Evolutionary conservation across 306 rosid species (phyloP), one percentile per base, ranked within the genome.

Genomic region (Dryas alaskensis): DNA sequence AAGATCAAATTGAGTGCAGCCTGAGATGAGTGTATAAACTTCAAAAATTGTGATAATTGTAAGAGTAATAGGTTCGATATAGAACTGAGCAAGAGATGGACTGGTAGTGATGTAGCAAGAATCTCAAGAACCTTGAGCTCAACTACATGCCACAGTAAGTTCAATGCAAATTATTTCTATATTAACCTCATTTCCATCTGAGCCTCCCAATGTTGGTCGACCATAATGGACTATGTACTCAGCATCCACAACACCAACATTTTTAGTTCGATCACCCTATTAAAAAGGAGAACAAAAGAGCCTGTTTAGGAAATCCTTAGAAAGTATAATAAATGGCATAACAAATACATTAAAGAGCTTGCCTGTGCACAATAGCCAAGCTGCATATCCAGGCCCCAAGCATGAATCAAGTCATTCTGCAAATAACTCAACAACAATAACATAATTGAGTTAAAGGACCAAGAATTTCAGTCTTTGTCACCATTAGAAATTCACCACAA

Each of bases 301-400:
- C 25, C 11, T 22, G 16, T 31, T 61, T 55, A 48, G 12, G 10
- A 70, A n/a, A 19, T 74, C 27, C 44, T 27, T 16, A 60, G 55
- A 27, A 49, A 16, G 25, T 31, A 10, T 44, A 58, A 53, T 47
- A 68, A 25, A 52, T n/a, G 19, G 47, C 17, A 61, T 5, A 53
- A 57, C 22, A 72, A 3, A 65, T 19, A 47, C 5, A 49, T 61
- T 6, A 57, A 48, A 65, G 78, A 62, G 76, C 96, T 83, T 85
- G 85, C 98, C 98, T 88, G 96, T 54, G 97, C 88, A 78, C 98
- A 94, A 75, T 94, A 94, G 43, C 98, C 98, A 54, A 94, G 90
- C 76, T 92, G 95, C 81, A 84, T 84, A 77, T 94, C 97, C 53
- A 94, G 86, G 60, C 98, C 98, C 98, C 98, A 94, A 46, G 96